Evolutionary conservation across 176 grass and related monocot genomes (phyloP).

Genomic region (Avena insularis): DNA sequence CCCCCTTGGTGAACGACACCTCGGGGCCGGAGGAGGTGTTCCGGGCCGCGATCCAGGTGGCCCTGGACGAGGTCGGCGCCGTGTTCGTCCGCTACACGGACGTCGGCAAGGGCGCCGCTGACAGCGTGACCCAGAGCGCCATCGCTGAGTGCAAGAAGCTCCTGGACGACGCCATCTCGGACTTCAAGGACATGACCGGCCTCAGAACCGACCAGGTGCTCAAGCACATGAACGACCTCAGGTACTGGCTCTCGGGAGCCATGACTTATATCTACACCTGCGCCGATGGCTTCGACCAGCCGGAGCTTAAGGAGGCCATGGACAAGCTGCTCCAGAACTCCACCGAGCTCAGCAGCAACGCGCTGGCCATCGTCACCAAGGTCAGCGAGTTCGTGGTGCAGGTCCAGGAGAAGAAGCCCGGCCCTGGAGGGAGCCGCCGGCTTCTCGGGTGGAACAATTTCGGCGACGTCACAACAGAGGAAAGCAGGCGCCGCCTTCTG

Average conservation of each 20-base stretch:
- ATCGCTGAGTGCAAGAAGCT: constrained; percentile 74
- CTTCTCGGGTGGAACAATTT: constrained; percentile 45
- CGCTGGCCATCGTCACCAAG: constrained; percentile 72
- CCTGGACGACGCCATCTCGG: constrained; percentile 59
- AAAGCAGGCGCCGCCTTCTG: background rate
- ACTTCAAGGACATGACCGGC: constrained; percentile 51
- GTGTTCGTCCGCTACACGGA: constrained; percentile 42
- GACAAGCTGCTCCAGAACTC: constrained; percentile 67
- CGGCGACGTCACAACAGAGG: background rate
- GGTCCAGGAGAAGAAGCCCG: background rate
- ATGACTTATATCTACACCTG: constrained; percentile 85
- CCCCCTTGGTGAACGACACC: constrained; percentile 45
- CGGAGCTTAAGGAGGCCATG: constrained; percentile 68
- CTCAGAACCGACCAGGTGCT: constrained; percentile 41
- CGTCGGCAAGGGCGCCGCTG: constrained; percentile 43
- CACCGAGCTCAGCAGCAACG: constrained; percentile 89
- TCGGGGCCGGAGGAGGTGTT: constrained; percentile 56
- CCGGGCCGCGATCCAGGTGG: constrained; percentile 51
- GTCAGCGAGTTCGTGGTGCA: constrained; percentile 42
- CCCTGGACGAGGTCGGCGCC: constrained; percentile 53
- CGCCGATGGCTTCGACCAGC: constrained; percentile 78
- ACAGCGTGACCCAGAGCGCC: constrained; percentile 52
- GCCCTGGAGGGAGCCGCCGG: constrained; percentile 16
- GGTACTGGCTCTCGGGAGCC: constrained; percentile 62
- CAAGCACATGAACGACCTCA: constrained; percentile 54